Conservation (phyloP, 371 early-diverging fungal genomes). For the Globomyces sp. region DNA sequence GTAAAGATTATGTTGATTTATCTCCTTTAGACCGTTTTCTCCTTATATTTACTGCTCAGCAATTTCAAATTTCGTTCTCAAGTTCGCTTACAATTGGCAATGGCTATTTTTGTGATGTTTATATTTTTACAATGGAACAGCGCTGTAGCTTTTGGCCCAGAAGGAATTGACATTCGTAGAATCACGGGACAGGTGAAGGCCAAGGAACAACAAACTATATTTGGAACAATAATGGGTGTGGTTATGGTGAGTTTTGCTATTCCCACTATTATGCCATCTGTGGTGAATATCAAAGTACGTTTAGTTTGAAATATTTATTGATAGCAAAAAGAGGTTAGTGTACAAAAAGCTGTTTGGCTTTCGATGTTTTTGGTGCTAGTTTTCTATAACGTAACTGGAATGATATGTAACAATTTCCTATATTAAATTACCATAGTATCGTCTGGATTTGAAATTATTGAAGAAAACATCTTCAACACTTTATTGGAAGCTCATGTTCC, state of each 20-base stretch:
- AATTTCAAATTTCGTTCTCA: too few species aligned
- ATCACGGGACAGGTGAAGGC: neutral
- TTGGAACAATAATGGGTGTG: slow-evolving; percentile 21
- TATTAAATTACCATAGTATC: slow-evolving; percentile 5
- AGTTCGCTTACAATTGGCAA: too few species aligned
- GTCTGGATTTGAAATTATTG: too few species aligned
- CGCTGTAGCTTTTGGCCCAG: neutral
- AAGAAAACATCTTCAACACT: too few species aligned
- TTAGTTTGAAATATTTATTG: neutral
- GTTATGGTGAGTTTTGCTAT: slow-evolving; percentile 34
- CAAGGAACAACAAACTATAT: neutral
- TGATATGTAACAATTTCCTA: neutral
- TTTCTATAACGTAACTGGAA: slow-evolving; percentile 30
- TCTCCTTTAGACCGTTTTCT: too few species aligned
- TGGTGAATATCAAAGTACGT: slow-evolving; percentile 31
- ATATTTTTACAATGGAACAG: slow-evolving; percentile 31
- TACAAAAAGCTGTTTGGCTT: slow-evolving; percentile 28
- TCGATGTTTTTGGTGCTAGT: slow-evolving; percentile 14
- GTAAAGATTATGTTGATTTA: neutral
- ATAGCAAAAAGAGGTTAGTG: slow-evolving; percentile 25
- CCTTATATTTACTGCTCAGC: too few species aligned
- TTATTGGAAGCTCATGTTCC: too few species aligned
- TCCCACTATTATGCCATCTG: slow-evolving; percentile 28
- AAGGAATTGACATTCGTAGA: slow-evolving; percentile 15
- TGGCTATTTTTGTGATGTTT: slow-evolving; percentile 18